Evolutionary conservation across 2,329 filamentous ascomycete species (phyloP).

Genomic region (Penicillium sp.): DNA sequence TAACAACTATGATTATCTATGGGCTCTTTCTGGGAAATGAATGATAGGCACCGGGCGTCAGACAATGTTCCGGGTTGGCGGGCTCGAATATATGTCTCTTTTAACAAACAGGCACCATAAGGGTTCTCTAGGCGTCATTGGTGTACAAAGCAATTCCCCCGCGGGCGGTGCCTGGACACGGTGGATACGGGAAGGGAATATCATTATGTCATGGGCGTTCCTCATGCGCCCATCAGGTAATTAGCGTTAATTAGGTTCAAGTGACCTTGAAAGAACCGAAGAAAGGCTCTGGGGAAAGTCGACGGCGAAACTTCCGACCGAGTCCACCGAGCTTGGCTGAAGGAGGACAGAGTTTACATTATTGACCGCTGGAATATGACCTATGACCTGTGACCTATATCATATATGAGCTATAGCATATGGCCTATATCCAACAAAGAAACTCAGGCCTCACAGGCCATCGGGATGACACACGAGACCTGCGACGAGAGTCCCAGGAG

Average conservation of each 20-base stretch:
- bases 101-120: no score
- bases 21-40: no score
- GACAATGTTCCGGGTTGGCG: neutral
- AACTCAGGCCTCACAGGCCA: neutral
- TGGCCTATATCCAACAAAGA: neutral
- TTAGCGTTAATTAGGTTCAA: neutral
- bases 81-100: neutral
- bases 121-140: neutral
- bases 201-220: conserved; percentile 8
- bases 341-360: neutral
- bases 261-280: neutral
- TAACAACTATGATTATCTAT: no score
- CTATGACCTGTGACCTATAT: neutral
- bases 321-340: neutral
- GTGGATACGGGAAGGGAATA: neutral
- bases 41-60: no score
- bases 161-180: conserved; percentile 2
- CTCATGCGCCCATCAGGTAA: neutral
- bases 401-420: neutral
- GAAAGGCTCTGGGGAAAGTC: neutral
- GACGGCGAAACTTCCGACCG: neutral
- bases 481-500: neutral
- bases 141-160: neutral
- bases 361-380: neutral
- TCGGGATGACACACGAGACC: neutral